A percentile compares a stretch with the other conserved stretches of the same genome.
Conservation (phyloP, 2,329 filamentous ascomycete species). For the Xylaria sp. region DNA sequence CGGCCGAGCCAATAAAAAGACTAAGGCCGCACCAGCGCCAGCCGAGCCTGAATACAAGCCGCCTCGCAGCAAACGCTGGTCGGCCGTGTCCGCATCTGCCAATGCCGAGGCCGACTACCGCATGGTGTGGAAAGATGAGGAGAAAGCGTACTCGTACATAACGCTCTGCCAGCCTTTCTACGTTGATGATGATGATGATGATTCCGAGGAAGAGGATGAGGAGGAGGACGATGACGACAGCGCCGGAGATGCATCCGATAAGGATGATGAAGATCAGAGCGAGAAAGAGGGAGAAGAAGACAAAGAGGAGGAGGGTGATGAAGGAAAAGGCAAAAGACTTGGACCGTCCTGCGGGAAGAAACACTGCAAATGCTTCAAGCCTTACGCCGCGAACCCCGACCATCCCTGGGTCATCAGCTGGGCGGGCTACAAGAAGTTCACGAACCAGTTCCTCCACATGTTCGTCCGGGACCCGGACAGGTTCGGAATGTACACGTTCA, state of each 20-base stretch:
- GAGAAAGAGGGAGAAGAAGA: slow-evolving; percentile 25
- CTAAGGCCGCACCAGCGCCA: slow-evolving; percentile 33
- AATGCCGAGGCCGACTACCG: slow-evolving; percentile 50
- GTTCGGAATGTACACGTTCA: slow-evolving; percentile 57
- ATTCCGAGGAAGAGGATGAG: slow-evolving; percentile 5
- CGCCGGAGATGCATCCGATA: slow-evolving; percentile 23
- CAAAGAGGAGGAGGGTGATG: neutral
- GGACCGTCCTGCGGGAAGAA: slow-evolving; percentile 41
- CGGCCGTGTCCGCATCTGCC: slow-evolving; percentile 50
- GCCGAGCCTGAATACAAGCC: slow-evolving; percentile 24
- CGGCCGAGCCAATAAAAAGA: slow-evolving; percentile 38
- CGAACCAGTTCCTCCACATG: slow-evolving; percentile 38
- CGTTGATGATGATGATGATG: neutral
- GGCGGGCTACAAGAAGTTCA: slow-evolving; percentile 48
- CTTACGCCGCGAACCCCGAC: slow-evolving; percentile 47
- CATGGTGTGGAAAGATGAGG: slow-evolving; percentile 41
- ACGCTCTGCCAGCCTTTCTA: slow-evolving; percentile 45
- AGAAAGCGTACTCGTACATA: slow-evolving; percentile 46
- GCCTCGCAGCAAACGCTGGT: slow-evolving; percentile 48
- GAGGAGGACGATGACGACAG: slow-evolving; percentile 25
- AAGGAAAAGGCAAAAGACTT: slow-evolving; percentile 12
- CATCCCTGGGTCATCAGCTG: slow-evolving; percentile 50
- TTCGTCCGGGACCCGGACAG: slow-evolving; percentile 51
- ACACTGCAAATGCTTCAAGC: slow-evolving; percentile 50
- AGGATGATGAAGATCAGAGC: slow-evolving; percentile 23